A percentile compares a stretch with the other conserved stretches of the same genome.
Conservation (phyloP, 352 stramenopile genomes). For the Globisporangium viniferum region DNA sequence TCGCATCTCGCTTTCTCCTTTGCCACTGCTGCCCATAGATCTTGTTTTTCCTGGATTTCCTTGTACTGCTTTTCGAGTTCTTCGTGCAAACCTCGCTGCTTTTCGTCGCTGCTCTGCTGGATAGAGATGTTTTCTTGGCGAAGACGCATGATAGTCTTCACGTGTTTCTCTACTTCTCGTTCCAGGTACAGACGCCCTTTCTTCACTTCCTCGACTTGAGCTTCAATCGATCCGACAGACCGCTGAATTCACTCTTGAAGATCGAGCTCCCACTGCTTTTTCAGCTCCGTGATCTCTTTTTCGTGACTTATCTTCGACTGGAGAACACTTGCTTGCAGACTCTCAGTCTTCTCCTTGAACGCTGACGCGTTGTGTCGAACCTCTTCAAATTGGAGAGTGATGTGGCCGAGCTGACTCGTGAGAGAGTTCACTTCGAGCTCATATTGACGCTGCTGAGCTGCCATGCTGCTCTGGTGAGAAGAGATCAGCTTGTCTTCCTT, state of each 20-base stretch:
- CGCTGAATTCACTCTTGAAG: conserved; percentile 55
- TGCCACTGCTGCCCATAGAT: conserved; percentile 24
- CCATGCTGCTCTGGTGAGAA: conserved; percentile 34
- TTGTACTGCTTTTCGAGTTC: conserved; percentile 41
- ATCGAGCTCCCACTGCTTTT: conserved; percentile 52
- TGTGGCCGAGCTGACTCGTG: conserved; percentile 42
- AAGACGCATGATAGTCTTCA: conserved; percentile 45
- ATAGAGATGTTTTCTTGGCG: conserved; percentile 57
- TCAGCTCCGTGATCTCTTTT: conserved; percentile 42
- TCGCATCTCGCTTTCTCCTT: conserved; percentile 34
- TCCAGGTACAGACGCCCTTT: conserved; percentile 55
- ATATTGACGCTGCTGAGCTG: conserved; percentile 32
- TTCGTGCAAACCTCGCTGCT: conserved; percentile 24
- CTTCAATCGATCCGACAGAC: conserved; percentile 47
- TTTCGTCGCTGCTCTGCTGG: conserved; percentile 41
- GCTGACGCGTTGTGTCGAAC: conserved; percentile 23
- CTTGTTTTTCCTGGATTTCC: conserved; percentile 41
- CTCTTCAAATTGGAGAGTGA: conserved; percentile 35
- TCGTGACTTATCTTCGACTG: conserved; percentile 57
- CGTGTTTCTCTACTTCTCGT: conserved; percentile 60
- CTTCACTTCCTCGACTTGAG: conserved; percentile 65
- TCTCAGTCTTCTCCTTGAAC: conserved; percentile 46
- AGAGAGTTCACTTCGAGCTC: conserved; percentile 37
- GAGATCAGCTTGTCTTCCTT: conserved; percentile 36
- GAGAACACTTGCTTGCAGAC: conserved; percentile 42